These are phyloP conservation scores for Austropuccinia psidii DNA, from an alignment of 1,284 basidiomycete species.

Conservation along the genomic window DNA sequence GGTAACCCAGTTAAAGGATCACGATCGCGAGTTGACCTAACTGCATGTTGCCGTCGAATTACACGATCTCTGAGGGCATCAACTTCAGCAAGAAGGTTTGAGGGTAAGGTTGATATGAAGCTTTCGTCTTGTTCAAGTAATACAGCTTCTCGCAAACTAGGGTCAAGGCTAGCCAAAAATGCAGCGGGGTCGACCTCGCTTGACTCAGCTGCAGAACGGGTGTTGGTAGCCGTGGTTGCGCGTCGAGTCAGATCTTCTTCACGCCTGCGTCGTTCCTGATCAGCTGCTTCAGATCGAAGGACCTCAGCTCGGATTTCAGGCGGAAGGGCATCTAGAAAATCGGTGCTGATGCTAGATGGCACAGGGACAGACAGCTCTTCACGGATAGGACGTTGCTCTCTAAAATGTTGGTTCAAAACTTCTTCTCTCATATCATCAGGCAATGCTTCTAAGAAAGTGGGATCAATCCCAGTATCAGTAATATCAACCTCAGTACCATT, in stretches of 20 bases:
- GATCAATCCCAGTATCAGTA: slow-evolving; percentile 96
- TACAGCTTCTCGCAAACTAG: slow-evolving; percentile 72
- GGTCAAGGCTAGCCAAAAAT: slow-evolving; percentile 76
- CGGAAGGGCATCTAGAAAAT: slow-evolving; percentile 93
- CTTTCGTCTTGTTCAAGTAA: slow-evolving; percentile 76
- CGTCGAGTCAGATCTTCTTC: slow-evolving; percentile 33
- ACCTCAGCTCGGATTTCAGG: slow-evolving; percentile 95
- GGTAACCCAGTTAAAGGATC: slow-evolving; percentile 30
- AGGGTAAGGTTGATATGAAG: slow-evolving; percentile 68
- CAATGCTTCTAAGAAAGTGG: slow-evolving; percentile 91
- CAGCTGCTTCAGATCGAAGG: slow-evolving; percentile 82
- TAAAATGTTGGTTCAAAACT: slow-evolving; percentile 92
- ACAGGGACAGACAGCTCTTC: slow-evolving; percentile 59
- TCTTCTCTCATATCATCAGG: slow-evolving; percentile 99
- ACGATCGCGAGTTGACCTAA: slow-evolving; percentile 24
- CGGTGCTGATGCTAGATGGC: slow-evolving; percentile 76
- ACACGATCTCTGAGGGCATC: slow-evolving; percentile 57
- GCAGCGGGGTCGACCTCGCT: slow-evolving; percentile 74
- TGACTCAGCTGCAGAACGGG: slow-evolving; percentile 50
- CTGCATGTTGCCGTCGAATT: background rate
- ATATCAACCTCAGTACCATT: slow-evolving; percentile 94
- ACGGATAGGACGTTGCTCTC: slow-evolving; percentile 58
- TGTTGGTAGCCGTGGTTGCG: slow-evolving; percentile 37
- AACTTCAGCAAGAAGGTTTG: slow-evolving; percentile 74
- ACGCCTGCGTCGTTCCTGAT: slow-evolving; percentile 60